phyloP scores from a whole-genome alignment of 2,329 filamentous ascomycete genomes.

The Cladophialophora carrionii region DNA sequence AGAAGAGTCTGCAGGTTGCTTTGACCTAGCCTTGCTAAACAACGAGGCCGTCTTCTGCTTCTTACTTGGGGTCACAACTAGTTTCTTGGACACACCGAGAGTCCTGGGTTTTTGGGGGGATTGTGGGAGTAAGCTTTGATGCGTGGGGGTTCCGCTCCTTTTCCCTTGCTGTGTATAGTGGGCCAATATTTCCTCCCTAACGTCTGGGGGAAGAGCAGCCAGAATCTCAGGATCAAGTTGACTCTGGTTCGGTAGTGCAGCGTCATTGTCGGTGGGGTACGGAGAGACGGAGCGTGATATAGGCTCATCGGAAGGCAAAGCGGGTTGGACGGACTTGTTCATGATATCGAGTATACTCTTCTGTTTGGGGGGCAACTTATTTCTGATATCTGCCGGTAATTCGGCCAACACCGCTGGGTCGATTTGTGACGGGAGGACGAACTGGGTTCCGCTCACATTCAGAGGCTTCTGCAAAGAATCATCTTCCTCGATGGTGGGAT shows the following conservation, averaged over 20 bases:
- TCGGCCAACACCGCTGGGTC: constrained; percentile 82
- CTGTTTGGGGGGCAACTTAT: constrained; percentile 68
- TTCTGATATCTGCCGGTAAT: constrained; percentile 79
- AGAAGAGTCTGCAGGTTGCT: constrained; percentile 59
- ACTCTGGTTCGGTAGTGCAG: constrained; percentile 63
- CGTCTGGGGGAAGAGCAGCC: constrained; percentile 78
- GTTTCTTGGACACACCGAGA: constrained; percentile 42
- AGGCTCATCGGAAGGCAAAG: constrained; percentile 12
- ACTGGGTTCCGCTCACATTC: constrained; percentile 85
- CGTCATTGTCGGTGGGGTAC: constrained; percentile 42
- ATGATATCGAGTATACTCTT: constrained; percentile 36
- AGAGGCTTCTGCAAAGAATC: constrained; percentile 52
- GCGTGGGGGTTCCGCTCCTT: constrained; percentile 40
- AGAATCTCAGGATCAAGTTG: constrained; percentile 86
- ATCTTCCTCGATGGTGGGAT: constrained; percentile 40
- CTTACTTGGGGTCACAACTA: constrained; percentile 68
- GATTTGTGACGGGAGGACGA: constrained; percentile 78
- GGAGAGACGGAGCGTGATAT: constrained; percentile 45
- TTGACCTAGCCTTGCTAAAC: constrained; percentile 50
- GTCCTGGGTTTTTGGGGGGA: constrained; percentile 53
- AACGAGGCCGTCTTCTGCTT: constrained; percentile 54
- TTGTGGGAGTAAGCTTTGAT: constrained; percentile 55
- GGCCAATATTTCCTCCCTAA: constrained; percentile 79
- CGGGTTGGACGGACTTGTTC: constrained; percentile 14
- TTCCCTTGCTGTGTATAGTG: constrained; percentile 62